These are phyloP conservation scores for Miamiensis avidus DNA, from an alignment of 169 alveolate species.

Conservation along the genomic window DNA sequence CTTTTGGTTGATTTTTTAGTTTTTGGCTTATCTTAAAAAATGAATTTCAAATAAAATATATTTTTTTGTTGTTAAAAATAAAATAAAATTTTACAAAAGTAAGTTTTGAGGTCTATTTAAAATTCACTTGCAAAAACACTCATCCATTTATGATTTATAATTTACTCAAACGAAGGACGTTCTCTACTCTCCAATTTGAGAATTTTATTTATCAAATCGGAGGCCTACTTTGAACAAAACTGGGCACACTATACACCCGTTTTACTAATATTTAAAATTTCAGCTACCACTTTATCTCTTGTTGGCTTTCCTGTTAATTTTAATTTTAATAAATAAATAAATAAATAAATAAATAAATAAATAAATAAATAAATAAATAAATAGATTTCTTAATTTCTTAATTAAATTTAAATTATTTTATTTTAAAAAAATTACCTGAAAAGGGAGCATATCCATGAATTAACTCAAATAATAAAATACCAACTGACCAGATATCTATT, in stretches of 20 bases:
- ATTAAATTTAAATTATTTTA: too few relatives aligned
- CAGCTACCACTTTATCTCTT: not conserved
- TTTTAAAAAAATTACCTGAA: slow-evolving; percentile 59
- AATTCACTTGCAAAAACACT: not conserved
- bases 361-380: too few relatives aligned
- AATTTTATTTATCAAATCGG: not conserved
- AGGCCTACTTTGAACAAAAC: not conserved
- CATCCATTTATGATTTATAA: not conserved
- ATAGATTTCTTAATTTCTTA: too few relatives aligned
- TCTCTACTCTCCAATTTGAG: not conserved
- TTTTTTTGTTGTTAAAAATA: too few relatives aligned
- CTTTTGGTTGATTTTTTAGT: too few relatives aligned
- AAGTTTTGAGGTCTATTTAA: not conserved
- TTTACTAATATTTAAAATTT: too few relatives aligned
- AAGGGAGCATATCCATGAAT: slow-evolving; percentile 83
- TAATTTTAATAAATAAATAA: too few relatives aligned
- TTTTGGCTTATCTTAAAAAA: too few relatives aligned
- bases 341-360: too few relatives aligned
- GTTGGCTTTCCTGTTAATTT: not conserved
- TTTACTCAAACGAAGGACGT: not conserved
- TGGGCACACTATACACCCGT: not conserved
- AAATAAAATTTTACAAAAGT: not conserved
- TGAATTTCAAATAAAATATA: too few relatives aligned
- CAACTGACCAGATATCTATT: slow-evolving; percentile 85
- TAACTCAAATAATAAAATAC: slow-evolving; percentile 85